phyloP scores from a whole-genome alignment of 495 filamentous ascomycete genomes.

The Daldinia decipiens region DNA sequence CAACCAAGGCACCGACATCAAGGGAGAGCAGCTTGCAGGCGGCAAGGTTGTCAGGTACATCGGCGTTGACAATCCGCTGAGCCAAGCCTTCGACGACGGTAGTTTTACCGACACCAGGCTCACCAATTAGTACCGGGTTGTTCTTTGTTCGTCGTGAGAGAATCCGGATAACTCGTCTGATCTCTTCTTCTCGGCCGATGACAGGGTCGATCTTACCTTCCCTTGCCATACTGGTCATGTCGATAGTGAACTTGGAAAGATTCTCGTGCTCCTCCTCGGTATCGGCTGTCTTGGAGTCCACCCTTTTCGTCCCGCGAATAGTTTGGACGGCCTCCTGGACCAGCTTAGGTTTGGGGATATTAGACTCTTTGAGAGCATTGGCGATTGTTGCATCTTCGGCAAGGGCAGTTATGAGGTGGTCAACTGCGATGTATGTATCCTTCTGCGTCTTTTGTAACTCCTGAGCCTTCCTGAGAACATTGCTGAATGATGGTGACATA shows the following conservation, averaged over 20 bases:
- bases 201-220: conserved; percentile 99
- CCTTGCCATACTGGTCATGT: conserved; percentile 92
- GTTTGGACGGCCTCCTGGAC: conserved; percentile 87
- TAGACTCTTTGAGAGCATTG: conserved; percentile 79
- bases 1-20: conserved; percentile 93
- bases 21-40: conserved; percentile 92
- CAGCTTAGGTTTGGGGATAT: conserved; percentile 89
- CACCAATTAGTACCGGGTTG: conserved; percentile 93
- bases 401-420: conserved; percentile 88
- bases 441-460: conserved; percentile 97
- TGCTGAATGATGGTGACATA: conserved; percentile 81
- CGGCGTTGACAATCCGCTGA: conserved; percentile 91
- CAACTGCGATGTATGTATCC: conserved; percentile 91
- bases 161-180: conserved; percentile 91
- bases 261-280: conserved; percentile 90
- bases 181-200: conserved; percentile 97
- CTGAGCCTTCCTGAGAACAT: conserved; percentile 80
- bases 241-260: conserved; percentile 95
- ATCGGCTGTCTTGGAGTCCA: conserved; percentile 95
- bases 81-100: conserved; percentile 98
- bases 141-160: conserved; percentile 96
- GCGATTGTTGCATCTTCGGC: conserved; percentile 81
- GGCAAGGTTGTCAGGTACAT: conserved; percentile 95
- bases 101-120: conserved; percentile 98
- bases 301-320: conserved; percentile 88